Base-by-base conservation (phyloP, 2,329 filamentous ascomycete species). In the Biscogniauxia mediterranea region DNA sequence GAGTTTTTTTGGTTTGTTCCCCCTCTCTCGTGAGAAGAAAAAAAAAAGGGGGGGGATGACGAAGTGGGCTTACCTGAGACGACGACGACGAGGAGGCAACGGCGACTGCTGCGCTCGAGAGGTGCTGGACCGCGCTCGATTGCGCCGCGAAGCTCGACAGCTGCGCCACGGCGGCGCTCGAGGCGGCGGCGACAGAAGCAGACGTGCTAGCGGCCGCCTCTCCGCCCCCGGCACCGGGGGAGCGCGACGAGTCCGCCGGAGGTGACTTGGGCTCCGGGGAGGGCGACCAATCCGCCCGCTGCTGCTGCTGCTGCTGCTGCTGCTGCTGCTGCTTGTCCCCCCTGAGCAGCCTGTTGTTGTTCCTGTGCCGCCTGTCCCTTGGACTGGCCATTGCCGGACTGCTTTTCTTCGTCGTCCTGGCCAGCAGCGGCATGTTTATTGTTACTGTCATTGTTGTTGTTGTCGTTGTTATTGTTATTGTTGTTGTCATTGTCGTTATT, bases 231-330 rank as follows among this genome's bases (percentile, higher is more conserved):
- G 55, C 32, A 8, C 65, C 64, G 6, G 67, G 67, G 68, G 17
- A 70, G 61, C 26, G 64, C 63, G 21, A 65, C 64, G 8, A 70
- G 57, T 28, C 60, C 62, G 17, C 68, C 68, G 3, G 60, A 23
- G n/a, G 68, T 70, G 15, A 65, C 55, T 54, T 65, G 68, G 13
- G 60, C 61, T 9, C 66, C 67, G 9, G 68, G 68, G 9, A 70
- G 54, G 8, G 64, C 57, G 26, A 64, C 61, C 15, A 70, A 59
- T 0, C 57, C 64, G 1, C 20, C 65, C 1, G 63, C 25, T 1
- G 51, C 53, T 28, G 32, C 52, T 1, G 42, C 52, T 4, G 63
- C 25, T 1, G 51, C 54, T 32, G 32, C 52, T 1, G 42, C 52
- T 1, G 63, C 25, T 1, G 51, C 54, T 32, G 32, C 52, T 1